These are phyloP conservation scores for Boehmeria nivea DNA, from an alignment of 306 rosid genomes.

Conservation along the genomic window DNA sequence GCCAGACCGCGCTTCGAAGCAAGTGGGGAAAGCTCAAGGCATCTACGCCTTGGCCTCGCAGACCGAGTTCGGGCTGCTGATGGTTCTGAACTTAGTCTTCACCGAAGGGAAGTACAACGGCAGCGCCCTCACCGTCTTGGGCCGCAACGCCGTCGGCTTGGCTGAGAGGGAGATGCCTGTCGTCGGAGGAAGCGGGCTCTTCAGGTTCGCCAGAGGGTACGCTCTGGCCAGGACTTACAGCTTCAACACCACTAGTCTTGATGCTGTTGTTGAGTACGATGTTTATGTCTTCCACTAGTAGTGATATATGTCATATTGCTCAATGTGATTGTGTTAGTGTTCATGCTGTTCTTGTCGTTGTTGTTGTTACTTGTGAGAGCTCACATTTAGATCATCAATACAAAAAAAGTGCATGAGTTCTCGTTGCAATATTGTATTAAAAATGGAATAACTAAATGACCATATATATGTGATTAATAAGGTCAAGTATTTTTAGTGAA, in stretches of 20 bases:
- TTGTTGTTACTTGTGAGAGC: too few relatives aligned
- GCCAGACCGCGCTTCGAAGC: slow-evolving; percentile 29
- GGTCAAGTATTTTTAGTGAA: too few relatives aligned
- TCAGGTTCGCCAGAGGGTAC: slow-evolving; percentile 25
- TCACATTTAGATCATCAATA: too few relatives aligned
- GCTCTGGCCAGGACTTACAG: slow-evolving; percentile 9
- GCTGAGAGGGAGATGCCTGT: slow-evolving; percentile 24
- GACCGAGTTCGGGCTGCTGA: slow-evolving; percentile 16
- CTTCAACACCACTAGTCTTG: background rate
- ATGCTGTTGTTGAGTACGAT: slow-evolving; percentile 23
- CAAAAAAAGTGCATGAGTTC: too few relatives aligned
- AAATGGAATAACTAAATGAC: too few relatives aligned
- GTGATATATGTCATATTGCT: too few relatives aligned
- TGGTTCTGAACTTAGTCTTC: slow-evolving; percentile 33
- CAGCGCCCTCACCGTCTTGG: slow-evolving; percentile 21
- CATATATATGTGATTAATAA: too few relatives aligned
- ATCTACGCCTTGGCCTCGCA: slow-evolving; percentile 40
- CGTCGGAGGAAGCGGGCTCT: slow-evolving; percentile 26
- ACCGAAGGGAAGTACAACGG: slow-evolving; percentile 31
- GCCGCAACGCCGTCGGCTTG: slow-evolving; percentile 5
- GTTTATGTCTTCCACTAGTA: slow-evolving; percentile 14
- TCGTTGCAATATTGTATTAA: too few relatives aligned
- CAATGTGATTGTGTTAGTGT: too few relatives aligned
- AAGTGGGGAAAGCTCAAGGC: slow-evolving; percentile 56
- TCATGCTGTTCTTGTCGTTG: too few relatives aligned